Conservation (phyloP, 176 grass and related monocot genomes). For the Thalia dealbata region DNA sequence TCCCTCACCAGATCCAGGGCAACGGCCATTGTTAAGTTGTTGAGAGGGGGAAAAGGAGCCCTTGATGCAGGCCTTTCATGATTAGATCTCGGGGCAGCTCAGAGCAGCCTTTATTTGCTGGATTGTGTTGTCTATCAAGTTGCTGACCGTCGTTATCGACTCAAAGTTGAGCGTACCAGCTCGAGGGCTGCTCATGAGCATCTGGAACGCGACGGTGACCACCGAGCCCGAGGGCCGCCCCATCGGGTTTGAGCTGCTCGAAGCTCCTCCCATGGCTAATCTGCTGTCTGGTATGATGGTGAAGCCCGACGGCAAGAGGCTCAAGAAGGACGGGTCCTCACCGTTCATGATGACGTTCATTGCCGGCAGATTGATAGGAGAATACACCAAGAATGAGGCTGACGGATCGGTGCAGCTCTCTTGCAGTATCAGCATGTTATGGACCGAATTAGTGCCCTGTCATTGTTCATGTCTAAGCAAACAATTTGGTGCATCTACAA, state of each 20-base stretch:
- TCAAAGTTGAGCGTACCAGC: slow-evolving; percentile 55
- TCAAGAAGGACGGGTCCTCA: slow-evolving; percentile 27
- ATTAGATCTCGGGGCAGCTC: slow-evolving; percentile 34
- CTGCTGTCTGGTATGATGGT: slow-evolving; percentile 62
- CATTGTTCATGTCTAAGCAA: not conserved
- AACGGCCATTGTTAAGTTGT: slow-evolving; percentile 5
- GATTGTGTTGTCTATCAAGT: slow-evolving; percentile 64
- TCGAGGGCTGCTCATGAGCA: slow-evolving; percentile 61
- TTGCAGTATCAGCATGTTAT: slow-evolving; percentile 80
- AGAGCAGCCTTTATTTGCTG: slow-evolving; percentile 65
- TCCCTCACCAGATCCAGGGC: not conserved
- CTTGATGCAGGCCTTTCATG: slow-evolving; percentile 14
- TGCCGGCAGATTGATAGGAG: slow-evolving; percentile 50
- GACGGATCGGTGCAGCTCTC: slow-evolving; percentile 81
- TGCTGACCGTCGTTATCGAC: slow-evolving; percentile 59
- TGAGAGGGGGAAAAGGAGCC: not conserved
- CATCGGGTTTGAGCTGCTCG: slow-evolving; percentile 28
- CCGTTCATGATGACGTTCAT: slow-evolving; percentile 80
- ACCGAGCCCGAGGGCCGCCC: slow-evolving; percentile 25
- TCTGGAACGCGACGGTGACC: slow-evolving; percentile 69
- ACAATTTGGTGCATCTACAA: not conserved
- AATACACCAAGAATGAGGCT: slow-evolving; percentile 58
- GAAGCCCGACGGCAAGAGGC: slow-evolving; percentile 32
- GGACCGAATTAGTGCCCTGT: slow-evolving; percentile 41
- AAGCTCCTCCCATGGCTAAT: not conserved